phyloP scores from a whole-genome alignment of 805 yeast genomes.

The Pichia cephalocereana region DNA sequence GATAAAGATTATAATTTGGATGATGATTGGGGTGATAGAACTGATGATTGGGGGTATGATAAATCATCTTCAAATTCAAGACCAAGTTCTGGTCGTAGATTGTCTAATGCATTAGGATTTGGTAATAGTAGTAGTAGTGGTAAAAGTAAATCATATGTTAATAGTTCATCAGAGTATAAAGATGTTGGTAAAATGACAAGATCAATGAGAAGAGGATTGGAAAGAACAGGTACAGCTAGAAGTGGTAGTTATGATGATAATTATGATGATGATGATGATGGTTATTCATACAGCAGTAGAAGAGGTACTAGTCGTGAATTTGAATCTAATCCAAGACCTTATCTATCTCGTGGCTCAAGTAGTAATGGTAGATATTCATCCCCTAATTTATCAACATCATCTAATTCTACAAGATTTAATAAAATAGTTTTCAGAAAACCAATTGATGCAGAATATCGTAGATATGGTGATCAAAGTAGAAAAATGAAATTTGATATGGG shows the following conservation, averaged over 20 bases:
- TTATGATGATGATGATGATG: constrained; percentile 6
- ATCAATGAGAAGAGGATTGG: constrained; percentile 11
- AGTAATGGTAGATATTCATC: neutral
- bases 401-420: constrained; percentile 6
- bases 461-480: constrained; percentile 41
- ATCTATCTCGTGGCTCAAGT: neutral
- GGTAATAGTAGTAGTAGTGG: neutral
- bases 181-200: constrained; percentile 3
- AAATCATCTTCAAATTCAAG: neutral
- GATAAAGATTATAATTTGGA: constrained; percentile 29
- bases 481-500: constrained; percentile 46
- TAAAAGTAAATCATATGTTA: neutral
- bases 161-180: neutral
- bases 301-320: neutral
- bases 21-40: constrained; percentile 9
- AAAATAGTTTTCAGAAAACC: constrained; percentile 42
- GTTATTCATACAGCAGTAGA: neutral
- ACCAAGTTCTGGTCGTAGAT: neutral
- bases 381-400: constrained; percentile 3
- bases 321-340: neutral
- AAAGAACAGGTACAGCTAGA: constrained; percentile 1
- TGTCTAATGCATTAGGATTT: neutral
- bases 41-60: constrained; percentile 12
- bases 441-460: constrained; percentile 43
- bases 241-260: neutral